Conservation (phyloP, 2,329 filamentous ascomycete genomes). For the Hypoxylon sp. region DNA sequence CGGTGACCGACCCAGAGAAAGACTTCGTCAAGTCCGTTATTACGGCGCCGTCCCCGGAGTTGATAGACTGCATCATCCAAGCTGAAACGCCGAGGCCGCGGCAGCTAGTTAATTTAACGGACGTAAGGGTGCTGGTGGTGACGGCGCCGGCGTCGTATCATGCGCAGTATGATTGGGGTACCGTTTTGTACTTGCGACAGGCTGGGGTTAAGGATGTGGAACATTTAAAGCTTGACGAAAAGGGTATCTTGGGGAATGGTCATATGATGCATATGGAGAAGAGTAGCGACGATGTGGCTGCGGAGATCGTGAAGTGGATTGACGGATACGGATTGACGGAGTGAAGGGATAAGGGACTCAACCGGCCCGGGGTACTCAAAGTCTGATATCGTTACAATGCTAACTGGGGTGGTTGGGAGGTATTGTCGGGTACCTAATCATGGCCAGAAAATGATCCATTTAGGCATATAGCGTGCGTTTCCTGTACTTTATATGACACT, state of each 20-base stretch:
- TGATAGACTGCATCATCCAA: constrained; percentile 56
- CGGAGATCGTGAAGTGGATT: constrained; percentile 45
- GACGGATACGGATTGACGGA: background rate
- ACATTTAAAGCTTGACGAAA: constrained; percentile 57
- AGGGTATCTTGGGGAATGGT: constrained; percentile 61
- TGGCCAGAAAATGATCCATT: background rate
- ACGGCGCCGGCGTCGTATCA: constrained; percentile 63
- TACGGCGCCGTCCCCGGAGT: constrained; percentile 43
- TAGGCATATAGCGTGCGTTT: background rate
- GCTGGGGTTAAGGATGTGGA: constrained; percentile 56
- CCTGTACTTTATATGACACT: background rate
- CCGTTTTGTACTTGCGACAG: constrained; percentile 59
- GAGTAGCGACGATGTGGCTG: constrained; percentile 61
- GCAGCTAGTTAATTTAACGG: constrained; percentile 56
- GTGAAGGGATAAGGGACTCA: background rate
- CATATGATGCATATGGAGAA: constrained; percentile 66
- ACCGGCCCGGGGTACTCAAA: too few relatives aligned
- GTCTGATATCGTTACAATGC: background rate
- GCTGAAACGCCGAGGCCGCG: constrained; percentile 52
- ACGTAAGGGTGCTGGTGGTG: constrained; percentile 57
- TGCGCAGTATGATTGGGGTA: constrained; percentile 62
- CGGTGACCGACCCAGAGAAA: constrained; percentile 55
- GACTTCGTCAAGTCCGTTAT: constrained; percentile 55
- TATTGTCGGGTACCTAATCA: background rate
- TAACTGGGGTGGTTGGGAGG: background rate